phyloP scores from a whole-genome alignment of 2,329 filamentous ascomycete species.

The Bipolaris gigantea region DNA sequence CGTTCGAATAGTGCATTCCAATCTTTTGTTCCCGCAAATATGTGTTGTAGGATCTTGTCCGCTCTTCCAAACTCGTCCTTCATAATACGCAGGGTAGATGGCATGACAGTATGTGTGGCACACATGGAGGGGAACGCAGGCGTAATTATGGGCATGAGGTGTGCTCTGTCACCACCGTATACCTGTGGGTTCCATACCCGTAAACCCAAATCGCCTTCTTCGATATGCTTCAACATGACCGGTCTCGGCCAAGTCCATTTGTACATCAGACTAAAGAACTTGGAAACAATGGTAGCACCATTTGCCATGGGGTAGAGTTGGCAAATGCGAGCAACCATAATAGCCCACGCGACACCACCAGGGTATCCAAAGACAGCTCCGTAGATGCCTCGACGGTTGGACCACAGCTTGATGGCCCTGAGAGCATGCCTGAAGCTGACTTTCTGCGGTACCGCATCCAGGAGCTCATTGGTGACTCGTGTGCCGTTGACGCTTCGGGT shows the following conservation, averaged over 20 bases:
- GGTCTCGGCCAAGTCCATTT: slow-evolving; percentile 94
- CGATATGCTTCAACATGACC: slow-evolving; percentile 86
- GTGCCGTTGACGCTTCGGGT: slow-evolving; percentile 91
- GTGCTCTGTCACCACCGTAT: slow-evolving; percentile 77
- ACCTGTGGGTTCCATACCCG: slow-evolving; percentile 95
- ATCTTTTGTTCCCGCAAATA: slow-evolving; percentile 72
- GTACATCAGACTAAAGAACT: slow-evolving; percentile 91
- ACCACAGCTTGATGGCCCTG: slow-evolving; percentile 94
- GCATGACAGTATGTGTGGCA: slow-evolving; percentile 89
- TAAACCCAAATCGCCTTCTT: slow-evolving; percentile 77
- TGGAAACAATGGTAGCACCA: slow-evolving; percentile 82
- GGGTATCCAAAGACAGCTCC: slow-evolving; percentile 96
- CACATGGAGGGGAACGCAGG: slow-evolving; percentile 98
- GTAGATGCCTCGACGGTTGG: slow-evolving; percentile 87
- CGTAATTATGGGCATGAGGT: slow-evolving; percentile 98
- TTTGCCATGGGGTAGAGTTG: slow-evolving; percentile 94
- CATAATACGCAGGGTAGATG: slow-evolving; percentile 83
- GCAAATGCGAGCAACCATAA: slow-evolving; percentile 93
- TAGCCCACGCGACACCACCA: slow-evolving; percentile 96
- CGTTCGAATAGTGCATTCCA: slow-evolving; percentile 91
- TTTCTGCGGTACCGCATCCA: slow-evolving; percentile 83
- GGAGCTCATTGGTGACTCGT: slow-evolving; percentile 89
- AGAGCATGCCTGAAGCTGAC: slow-evolving; percentile 88
- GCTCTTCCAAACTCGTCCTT: slow-evolving; percentile 79
- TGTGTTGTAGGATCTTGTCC: slow-evolving; percentile 74